phyloP scores from a whole-genome alignment of 2,329 filamentous ascomycete genomes.

The Pyrenochaeta sp. region DNA sequence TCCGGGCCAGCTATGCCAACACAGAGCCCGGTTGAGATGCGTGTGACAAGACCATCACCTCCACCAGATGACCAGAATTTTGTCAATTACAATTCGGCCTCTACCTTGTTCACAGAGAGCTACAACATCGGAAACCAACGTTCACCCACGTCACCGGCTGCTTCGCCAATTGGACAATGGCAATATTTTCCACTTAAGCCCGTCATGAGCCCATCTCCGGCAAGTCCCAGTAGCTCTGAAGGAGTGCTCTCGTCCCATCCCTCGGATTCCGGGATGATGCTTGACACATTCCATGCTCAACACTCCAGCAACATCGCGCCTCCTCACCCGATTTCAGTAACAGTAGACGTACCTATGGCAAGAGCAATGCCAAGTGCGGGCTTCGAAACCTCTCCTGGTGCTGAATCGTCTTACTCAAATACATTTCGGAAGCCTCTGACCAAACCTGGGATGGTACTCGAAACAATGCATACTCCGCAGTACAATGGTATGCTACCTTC shows the following conservation, averaged over 20 bases:
- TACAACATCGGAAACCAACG: conserved; percentile 28
- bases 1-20: conserved; percentile 17
- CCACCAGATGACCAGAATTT: conserved; percentile 32
- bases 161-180: conserved; percentile 28
- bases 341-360: conserved; percentile 9
- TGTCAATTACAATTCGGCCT: conserved; percentile 36
- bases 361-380: conserved; percentile 23
- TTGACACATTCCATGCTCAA: conserved; percentile 24
- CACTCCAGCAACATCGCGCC: conserved; percentile 12
- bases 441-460: too few relatives aligned
- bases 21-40: conserved; percentile 31
- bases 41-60: conserved; percentile 31
- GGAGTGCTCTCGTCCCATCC: conserved; percentile 34
- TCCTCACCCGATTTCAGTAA: conserved; percentile 7
- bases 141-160: conserved; percentile 28
- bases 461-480: too few relatives aligned
- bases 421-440: too few relatives aligned
- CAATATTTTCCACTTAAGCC: conserved; percentile 27
- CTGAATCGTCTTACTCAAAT: too few relatives aligned
- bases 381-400: conserved; percentile 34
- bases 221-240: conserved; percentile 42
- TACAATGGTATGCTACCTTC: too few relatives aligned
- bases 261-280: conserved; percentile 31
- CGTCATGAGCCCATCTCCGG: conserved; percentile 34
- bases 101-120: conserved; percentile 32